phyloP scores from a whole-genome alignment of 192 early-diverging fungal genomes.

The Coemansia reversa region DNA sequence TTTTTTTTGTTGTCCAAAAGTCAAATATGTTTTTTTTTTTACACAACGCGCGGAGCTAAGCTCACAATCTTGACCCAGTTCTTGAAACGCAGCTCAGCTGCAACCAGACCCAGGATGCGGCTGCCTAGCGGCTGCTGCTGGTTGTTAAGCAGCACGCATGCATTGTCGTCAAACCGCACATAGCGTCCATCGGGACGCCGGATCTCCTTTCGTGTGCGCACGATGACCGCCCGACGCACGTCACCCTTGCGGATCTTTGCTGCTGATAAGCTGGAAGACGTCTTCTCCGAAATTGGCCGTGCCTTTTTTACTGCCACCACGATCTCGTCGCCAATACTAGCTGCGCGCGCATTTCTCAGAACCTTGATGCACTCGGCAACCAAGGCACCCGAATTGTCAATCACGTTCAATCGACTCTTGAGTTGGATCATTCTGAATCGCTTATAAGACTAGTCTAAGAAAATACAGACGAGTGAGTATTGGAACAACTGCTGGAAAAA shows the following conservation, averaged over 20 bases:
- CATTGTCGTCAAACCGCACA: conserved; percentile 96
- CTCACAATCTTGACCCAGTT: conserved; percentile 94
- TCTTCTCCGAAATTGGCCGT: conserved; percentile 65
- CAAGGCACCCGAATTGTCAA: conserved; percentile 96
- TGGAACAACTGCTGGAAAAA: background rate
- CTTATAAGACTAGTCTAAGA: background rate
- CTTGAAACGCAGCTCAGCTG: conserved; percentile 87
- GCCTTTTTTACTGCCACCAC: conserved; percentile 95
- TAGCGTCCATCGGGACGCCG: conserved; percentile 87
- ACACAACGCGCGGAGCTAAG: conserved; percentile 86
- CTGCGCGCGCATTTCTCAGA: conserved; percentile 73
- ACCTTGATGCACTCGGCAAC: conserved; percentile 95
- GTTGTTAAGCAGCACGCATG: conserved; percentile 91
- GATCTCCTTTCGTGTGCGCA: conserved; percentile 86
- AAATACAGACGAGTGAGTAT: too few species aligned
- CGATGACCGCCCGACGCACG: conserved; percentile 86
- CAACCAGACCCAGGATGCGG: conserved; percentile 87
- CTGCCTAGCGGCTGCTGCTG: conserved; percentile 92
- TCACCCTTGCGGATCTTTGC: conserved; percentile 92
- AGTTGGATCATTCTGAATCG: conserved; percentile 67
- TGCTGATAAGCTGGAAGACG: conserved; percentile 51
- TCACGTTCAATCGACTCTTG: conserved; percentile 83
- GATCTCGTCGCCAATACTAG: conserved; percentile 84
- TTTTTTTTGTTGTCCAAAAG: too few species aligned
- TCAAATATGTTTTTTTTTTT: background rate